These are phyloP conservation scores for Clarireedia hainanense DNA, from an alignment of 2,329 filamentous ascomycete genomes.

Conservation along the genomic window DNA sequence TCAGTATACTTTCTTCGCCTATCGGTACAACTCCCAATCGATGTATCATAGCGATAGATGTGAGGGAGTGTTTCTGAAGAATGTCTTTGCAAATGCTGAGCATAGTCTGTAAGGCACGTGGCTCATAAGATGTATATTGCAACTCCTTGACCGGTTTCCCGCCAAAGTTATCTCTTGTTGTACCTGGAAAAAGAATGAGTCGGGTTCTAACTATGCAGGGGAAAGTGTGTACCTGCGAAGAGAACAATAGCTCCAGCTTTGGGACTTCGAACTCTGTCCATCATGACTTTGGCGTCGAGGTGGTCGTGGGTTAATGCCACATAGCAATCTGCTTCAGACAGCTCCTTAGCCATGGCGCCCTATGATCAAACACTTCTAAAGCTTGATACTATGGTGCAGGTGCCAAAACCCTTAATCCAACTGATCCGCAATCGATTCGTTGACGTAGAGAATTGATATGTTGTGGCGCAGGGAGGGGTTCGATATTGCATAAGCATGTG, in stretches of 20 bases:
- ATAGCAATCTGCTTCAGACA: conserved; percentile 46
- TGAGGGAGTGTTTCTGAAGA: conserved; percentile 52
- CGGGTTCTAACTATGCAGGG: neutral
- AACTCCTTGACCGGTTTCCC: conserved; percentile 66
- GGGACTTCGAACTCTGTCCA: conserved; percentile 62
- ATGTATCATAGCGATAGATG: conserved; percentile 73
- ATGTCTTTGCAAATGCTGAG: conserved; percentile 53
- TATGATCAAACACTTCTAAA: too few species aligned
- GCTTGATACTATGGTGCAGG: too few species aligned
- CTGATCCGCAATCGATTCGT: too few species aligned
- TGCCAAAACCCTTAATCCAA: too few species aligned
- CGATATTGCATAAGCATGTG: neutral
- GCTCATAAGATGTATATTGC: conserved; percentile 66
- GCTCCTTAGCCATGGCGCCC: conserved; percentile 30
- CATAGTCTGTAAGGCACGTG: conserved; percentile 63
- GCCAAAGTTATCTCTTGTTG: conserved; percentile 68
- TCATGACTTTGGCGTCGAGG: conserved; percentile 49
- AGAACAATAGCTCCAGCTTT: conserved; percentile 69
- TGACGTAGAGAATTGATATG: neutral
- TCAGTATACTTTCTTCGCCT: conserved; percentile 87
- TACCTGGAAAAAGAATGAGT: conserved; percentile 42
- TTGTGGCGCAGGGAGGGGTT: neutral
- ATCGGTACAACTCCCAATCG: conserved; percentile 79
- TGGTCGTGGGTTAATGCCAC: conserved; percentile 59
- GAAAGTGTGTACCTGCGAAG: conserved; percentile 53